Base-by-base conservation (phyloP, 306 rosid genomes). In the Fragaria iinumae region DNA sequence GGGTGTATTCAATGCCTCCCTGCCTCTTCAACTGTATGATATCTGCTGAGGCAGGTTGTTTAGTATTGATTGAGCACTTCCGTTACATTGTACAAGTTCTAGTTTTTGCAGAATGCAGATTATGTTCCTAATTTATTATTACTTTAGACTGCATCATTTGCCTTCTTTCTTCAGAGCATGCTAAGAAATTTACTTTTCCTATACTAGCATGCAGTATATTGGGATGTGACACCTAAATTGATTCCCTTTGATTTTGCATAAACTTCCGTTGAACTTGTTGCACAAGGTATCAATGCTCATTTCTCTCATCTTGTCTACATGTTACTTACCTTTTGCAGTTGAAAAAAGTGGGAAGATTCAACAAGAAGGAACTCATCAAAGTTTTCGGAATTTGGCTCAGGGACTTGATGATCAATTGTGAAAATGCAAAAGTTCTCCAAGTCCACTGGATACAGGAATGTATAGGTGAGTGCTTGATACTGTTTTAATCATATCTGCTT, bases 11-110 rank as follows among this genome's bases (percentile, higher is more conserved):
- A 59, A 23, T 49, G 43, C 52, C 12, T 41, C 14, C 72, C 50
- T 49, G 73, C 44, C 53, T 23, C 55, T 14, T 34, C 53, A 36
- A 21, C 53, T 4, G 11, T 47, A 29, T 67, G 25, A 32, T 18
- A 29, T 7, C 16, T 29, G 16, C n/a, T 8, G 5, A 32, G 56
- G 27, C 65, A 65, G 72, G 50, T 48, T 65, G 39, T 11, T 56
- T 57, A 39, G 39, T 1, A 25, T 57, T 39, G 8, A 32, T 60
- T 25, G 41, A 73, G 68, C 55, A 56, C 25, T 44, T 23, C 23
- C 43, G 6, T 44, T 60, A 17, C 77, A 25, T 60, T 44, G 56
- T 67, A 44, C 69, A 44, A 73, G 67, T 41, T 73, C 20, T 39
- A 72, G 56, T 38, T 23, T 8, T 32, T 32, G 36, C 36, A 32